phyloP scores from a whole-genome alignment of 345 rosid species.

The Nasturtium officinale region DNA sequence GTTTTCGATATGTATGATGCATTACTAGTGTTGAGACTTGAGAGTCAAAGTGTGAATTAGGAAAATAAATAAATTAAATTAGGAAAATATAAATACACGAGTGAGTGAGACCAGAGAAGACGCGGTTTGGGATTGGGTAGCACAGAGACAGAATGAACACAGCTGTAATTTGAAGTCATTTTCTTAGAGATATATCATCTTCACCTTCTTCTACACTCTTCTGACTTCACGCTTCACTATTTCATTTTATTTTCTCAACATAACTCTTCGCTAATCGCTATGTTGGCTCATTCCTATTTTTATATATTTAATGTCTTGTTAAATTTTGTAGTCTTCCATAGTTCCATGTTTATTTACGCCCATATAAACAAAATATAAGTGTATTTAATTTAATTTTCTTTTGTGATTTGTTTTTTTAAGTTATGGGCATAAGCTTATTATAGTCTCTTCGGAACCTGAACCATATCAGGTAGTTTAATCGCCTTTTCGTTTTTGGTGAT shows the following conservation, averaged over 20 bases:
- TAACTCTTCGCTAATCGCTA: not conserved
- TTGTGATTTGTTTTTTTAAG: not conserved
- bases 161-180: constrained; percentile 42
- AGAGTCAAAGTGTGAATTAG: not conserved
- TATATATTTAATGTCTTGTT: not conserved
- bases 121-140: constrained; percentile 38
- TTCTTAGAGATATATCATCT: constrained; percentile 28
- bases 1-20: not conserved
- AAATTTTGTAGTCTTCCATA: not conserved
- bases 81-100: not conserved
- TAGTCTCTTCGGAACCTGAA: too few relatives aligned
- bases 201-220: constrained; percentile 36
- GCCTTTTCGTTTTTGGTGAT: not conserved
- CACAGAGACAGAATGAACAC: constrained; percentile 41
- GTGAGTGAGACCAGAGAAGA: constrained; percentile 38
- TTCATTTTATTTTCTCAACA: not conserved
- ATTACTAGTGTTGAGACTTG: not conserved
- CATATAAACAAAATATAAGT: not conserved
- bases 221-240: constrained; percentile 31
- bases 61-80: not conserved
- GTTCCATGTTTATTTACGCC: not conserved
- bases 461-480: not conserved
- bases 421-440: not conserved
- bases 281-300: not conserved
- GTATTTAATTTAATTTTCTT: not conserved